These are phyloP conservation scores for Pyronema domesticum DNA, from an alignment of 495 filamentous ascomycete species.

Conservation along the genomic window DNA sequence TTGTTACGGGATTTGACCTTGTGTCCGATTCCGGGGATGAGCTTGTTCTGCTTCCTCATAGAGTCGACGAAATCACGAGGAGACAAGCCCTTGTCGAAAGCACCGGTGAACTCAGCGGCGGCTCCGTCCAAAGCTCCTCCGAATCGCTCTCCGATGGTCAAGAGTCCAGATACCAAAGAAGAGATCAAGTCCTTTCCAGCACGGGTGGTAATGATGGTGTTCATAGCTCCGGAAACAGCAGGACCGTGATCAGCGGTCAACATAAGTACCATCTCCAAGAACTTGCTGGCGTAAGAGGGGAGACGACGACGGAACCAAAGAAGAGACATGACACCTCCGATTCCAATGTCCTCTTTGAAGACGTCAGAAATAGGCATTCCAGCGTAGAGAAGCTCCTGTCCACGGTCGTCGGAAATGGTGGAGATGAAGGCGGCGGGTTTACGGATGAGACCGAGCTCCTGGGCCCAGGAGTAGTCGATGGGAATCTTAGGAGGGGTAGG, in stretches of 20 bases:
- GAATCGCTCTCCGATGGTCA: constrained; percentile 96
- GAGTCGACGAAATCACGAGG: constrained; percentile 96
- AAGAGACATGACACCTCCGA: constrained; percentile 98
- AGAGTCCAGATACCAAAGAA: constrained; percentile 82
- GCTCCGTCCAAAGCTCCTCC: constrained; percentile 96
- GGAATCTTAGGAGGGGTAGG: constrained; percentile 95
- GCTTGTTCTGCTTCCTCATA: constrained; percentile 99
- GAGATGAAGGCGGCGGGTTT: constrained; percentile 99
- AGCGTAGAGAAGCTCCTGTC: constrained; percentile 94
- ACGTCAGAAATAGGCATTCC: constrained; percentile 99
- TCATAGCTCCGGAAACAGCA: constrained; percentile 98
- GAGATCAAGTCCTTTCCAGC: constrained; percentile 97
- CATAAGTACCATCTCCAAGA: constrained; percentile 99
- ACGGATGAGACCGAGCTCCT: constrained; percentile 96
- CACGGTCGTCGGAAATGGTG: constrained; percentile 98
- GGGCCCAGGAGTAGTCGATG: constrained; percentile 98
- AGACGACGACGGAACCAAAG: constrained; percentile 99
- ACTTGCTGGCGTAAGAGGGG: constrained; percentile 88
- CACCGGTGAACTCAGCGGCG: constrained; percentile 95
- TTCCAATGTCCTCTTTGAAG: constrained; percentile 96
- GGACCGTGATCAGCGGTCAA: constrained; percentile 97
- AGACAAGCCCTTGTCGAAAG: constrained; percentile 92
- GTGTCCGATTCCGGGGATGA: constrained; percentile 97
- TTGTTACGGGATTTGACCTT: constrained; percentile 99
- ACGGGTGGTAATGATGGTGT: constrained; percentile 98